A percentile compares a stretch with the other conserved stretches of the same genome.
Evolutionary conservation across 768 basidiomycete genomes (phyloP).

Genomic region (Pleurotus djamor): DNA sequence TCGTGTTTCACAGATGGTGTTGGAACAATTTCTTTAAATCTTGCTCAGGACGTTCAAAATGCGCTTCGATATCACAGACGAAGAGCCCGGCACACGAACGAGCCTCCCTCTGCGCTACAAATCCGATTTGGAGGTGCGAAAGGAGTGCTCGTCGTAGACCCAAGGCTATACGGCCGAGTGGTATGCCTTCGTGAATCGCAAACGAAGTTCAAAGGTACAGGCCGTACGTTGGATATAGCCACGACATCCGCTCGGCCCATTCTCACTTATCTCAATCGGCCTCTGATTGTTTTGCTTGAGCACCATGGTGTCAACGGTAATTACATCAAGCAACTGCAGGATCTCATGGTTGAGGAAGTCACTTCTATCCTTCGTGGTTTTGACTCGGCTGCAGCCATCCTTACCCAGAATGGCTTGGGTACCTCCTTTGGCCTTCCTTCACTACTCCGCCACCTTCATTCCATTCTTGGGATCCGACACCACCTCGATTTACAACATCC

Average conservation of each 20-base stretch:
- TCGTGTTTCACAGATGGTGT: slow-evolving; percentile 51
- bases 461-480: slow-evolving; percentile 14
- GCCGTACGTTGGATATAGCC: slow-evolving; percentile 45
- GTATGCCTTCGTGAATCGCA: slow-evolving; percentile 42
- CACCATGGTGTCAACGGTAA: slow-evolving; percentile 30
- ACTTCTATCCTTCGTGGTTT: slow-evolving; percentile 29
- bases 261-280: slow-evolving; percentile 41
- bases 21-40: slow-evolving; percentile 38
- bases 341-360: slow-evolving; percentile 31
- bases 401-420: slow-evolving; percentile 44
- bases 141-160: slow-evolving; percentile 45
- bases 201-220: slow-evolving; percentile 41
- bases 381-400: slow-evolving; percentile 28
- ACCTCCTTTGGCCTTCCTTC: slow-evolving; percentile 42
- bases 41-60: slow-evolving; percentile 32
- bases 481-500: slow-evolving; percentile 19
- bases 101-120: slow-evolving; percentile 38
- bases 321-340: slow-evolving; percentile 35
- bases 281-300: slow-evolving; percentile 47
- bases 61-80: slow-evolving; percentile 26
- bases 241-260: slow-evolving; percentile 41
- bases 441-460: slow-evolving; percentile 31
- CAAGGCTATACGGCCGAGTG: slow-evolving; percentile 26
- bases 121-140: slow-evolving; percentile 47
- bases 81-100: slow-evolving; percentile 9